These are phyloP conservation scores for Plenodomus biglobosus DNA, from an alignment of 2,329 filamentous ascomycete genomes.

Conservation along the genomic window DNA sequence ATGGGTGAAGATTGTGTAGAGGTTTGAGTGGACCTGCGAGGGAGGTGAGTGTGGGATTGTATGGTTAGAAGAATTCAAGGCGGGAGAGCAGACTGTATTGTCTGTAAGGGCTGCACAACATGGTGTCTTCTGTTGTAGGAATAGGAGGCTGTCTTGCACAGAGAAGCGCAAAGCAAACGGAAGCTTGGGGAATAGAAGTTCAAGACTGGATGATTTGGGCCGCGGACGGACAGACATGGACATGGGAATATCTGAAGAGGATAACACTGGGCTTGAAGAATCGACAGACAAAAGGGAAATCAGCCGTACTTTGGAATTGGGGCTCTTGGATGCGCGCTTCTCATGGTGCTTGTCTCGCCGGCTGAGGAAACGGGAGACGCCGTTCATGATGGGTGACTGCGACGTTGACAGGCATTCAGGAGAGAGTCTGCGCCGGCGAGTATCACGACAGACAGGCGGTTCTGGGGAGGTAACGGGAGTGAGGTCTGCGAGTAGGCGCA, in stretches of 20 bases:
- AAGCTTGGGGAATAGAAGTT: conserved; percentile 26
- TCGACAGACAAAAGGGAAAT: too few species aligned
- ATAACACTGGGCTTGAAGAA: too few species aligned
- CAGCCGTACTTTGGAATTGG: conserved; percentile 38
- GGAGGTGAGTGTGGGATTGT: conserved; percentile 28
- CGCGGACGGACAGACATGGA: too few species aligned
- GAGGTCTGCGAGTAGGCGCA: conserved; percentile 6
- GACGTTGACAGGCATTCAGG: conserved; percentile 22
- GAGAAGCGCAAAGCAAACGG: conserved; percentile 21
- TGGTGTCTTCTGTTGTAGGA: conserved; percentile 20
- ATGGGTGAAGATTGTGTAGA: conserved; percentile 66
- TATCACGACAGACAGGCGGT: not conserved
- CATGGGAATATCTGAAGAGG: too few species aligned
- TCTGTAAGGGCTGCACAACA: conserved; percentile 14
- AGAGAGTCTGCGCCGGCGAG: conserved; percentile 7
- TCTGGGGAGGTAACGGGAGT: conserved; percentile 11
- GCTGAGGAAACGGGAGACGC: conserved; percentile 67
- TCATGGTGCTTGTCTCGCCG: conserved; percentile 62
- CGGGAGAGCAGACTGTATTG: conserved; percentile 13
- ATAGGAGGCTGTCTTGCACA: conserved; percentile 20
- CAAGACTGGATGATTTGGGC: conserved; percentile 23
- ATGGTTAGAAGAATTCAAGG: conserved; percentile 29
- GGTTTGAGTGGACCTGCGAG: conserved; percentile 46
- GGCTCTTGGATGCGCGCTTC: conserved; percentile 40
- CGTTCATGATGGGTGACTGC: conserved; percentile 47